A percentile compares a stretch with the other conserved stretches of the same genome.
Evolutionary conservation across 306 rosid genomes (phyloP).

Genomic region (Malus asiatica): DNA sequence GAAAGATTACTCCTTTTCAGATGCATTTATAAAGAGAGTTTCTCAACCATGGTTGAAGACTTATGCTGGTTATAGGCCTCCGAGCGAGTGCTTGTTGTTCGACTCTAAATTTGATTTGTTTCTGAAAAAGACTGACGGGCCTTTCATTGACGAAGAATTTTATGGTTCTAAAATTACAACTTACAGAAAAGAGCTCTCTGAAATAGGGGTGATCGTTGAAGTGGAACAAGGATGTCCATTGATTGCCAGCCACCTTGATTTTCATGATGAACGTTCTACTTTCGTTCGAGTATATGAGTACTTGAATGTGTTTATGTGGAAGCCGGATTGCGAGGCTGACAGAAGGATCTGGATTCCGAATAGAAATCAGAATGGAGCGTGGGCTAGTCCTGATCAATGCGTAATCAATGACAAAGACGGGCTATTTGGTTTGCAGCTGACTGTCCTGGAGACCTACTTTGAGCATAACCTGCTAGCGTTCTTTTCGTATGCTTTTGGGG

Average conservation of each 20-base stretch:
- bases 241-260: slow-evolving; percentile 36
- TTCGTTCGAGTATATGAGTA: slow-evolving; percentile 36
- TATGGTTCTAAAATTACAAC: slow-evolving; percentile 34
- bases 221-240: slow-evolving; percentile 30
- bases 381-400: slow-evolving; percentile 41
- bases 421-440: slow-evolving; percentile 39
- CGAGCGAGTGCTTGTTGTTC: slow-evolving; percentile 45
- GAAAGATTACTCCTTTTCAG: slow-evolving; percentile 12
- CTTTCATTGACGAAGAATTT: slow-evolving; percentile 49
- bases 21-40: slow-evolving; percentile 19
- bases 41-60: slow-evolving; percentile 65
- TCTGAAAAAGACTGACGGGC: slow-evolving; percentile 47
- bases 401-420: slow-evolving; percentile 39
- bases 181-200: slow-evolving; percentile 39
- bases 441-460: slow-evolving; percentile 34
- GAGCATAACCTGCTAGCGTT: slow-evolving; percentile 26
- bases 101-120: slow-evolving; percentile 28
- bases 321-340: slow-evolving; percentile 24
- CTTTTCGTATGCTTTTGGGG: slow-evolving; percentile 32
- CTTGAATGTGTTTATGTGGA: slow-evolving; percentile 34
- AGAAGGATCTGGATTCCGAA: slow-evolving; percentile 50
- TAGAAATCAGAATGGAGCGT: slow-evolving; percentile 23
- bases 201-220: slow-evolving; percentile 44
- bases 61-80: slow-evolving; percentile 37
- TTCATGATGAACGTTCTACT: slow-evolving; percentile 15